phyloP scores from a whole-genome alignment of 306 rosid species.

The Aeschynomene evenia region DNA sequence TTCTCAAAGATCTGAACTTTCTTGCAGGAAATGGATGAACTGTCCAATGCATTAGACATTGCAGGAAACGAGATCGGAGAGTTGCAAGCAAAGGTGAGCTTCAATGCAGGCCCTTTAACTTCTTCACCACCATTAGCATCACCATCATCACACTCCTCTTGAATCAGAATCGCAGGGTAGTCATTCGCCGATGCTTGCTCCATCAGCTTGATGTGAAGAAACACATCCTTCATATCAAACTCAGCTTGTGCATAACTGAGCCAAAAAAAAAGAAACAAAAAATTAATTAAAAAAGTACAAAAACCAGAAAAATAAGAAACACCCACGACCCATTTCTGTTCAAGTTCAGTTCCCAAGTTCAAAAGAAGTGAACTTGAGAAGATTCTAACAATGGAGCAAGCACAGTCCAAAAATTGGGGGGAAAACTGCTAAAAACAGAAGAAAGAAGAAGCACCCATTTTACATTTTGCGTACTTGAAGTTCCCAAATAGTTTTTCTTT shows the following conservation, averaged over 20 bases:
- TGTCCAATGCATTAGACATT: constrained; percentile 71
- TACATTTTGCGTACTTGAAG: neutral
- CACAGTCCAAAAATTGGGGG: neutral
- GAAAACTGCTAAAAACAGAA: neutral
- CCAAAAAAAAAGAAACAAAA: neutral
- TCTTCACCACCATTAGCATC: constrained; percentile 29
- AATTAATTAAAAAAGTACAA: neutral
- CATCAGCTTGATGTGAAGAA: constrained; percentile 85
- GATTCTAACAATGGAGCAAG: neutral
- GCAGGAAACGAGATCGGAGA: constrained; percentile 78
- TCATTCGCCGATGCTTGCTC: constrained; percentile 80
- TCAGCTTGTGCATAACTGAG: constrained; percentile 89
- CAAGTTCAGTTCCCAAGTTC: neutral
- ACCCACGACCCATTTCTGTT: neutral
- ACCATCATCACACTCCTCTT: constrained; percentile 51
- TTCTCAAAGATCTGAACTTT: constrained; percentile 89
- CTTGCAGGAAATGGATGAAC: constrained; percentile 74
- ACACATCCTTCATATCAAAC: constrained; percentile 92
- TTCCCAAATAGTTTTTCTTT: neutral
- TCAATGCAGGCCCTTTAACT: constrained; percentile 56
- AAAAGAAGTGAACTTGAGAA: neutral
- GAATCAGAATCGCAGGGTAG: constrained; percentile 75
- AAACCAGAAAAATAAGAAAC: neutral
- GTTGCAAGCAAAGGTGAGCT: constrained; percentile 87
- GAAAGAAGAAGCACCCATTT: neutral